Evolutionary conservation across 2,329 filamentous ascomycete genomes (phyloP).

Genomic region (Exophiala sp.): DNA sequence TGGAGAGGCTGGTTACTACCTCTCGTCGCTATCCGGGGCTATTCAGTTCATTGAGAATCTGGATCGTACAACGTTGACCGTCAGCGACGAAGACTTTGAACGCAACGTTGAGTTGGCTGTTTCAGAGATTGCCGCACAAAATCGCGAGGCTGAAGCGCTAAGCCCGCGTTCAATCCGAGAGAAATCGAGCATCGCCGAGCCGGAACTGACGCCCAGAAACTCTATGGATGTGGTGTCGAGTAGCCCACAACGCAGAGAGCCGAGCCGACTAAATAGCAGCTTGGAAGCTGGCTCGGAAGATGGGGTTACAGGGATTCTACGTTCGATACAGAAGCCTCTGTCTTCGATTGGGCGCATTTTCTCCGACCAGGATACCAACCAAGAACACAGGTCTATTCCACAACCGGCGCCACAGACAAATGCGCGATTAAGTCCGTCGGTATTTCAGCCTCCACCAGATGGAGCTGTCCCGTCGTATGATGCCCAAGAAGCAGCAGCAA

Average conservation of each 20-base stretch:
- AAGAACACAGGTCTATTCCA: slow-evolving; percentile 32
- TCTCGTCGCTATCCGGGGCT: slow-evolving; percentile 82
- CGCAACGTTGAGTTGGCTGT: slow-evolving; percentile 94
- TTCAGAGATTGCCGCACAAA: slow-evolving; percentile 89
- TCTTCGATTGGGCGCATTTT: slow-evolving; percentile 94
- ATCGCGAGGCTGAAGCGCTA: slow-evolving; percentile 56
- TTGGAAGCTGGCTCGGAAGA: slow-evolving; percentile 63
- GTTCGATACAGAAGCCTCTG: slow-evolving; percentile 86
- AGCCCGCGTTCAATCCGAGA: slow-evolving; percentile 38
- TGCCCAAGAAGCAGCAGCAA: slow-evolving; percentile 81
- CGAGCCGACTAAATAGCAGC: slow-evolving; percentile 38
- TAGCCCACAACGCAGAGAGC: slow-evolving; percentile 39
- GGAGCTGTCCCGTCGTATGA: slow-evolving; percentile 42
- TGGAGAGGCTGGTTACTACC: slow-evolving; percentile 96
- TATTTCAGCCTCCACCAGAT: slow-evolving; percentile 43
- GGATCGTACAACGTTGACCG: slow-evolving; percentile 88
- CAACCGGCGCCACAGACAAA: slow-evolving; percentile 31
- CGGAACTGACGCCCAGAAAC: slow-evolving; percentile 58
- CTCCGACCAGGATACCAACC: slow-evolving; percentile 59
- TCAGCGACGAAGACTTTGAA: slow-evolving; percentile 93
- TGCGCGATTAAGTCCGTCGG: slow-evolving; percentile 48
- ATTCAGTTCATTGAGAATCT: slow-evolving; percentile 96
- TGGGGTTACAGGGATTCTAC: slow-evolving; percentile 77
- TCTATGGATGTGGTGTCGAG: slow-evolving; percentile 55
- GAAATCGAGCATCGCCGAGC: slow-evolving; percentile 49